These are phyloP conservation scores for Entonaema liquescens DNA, from an alignment of 495 filamentous ascomycete genomes.

Conservation along the genomic window DNA sequence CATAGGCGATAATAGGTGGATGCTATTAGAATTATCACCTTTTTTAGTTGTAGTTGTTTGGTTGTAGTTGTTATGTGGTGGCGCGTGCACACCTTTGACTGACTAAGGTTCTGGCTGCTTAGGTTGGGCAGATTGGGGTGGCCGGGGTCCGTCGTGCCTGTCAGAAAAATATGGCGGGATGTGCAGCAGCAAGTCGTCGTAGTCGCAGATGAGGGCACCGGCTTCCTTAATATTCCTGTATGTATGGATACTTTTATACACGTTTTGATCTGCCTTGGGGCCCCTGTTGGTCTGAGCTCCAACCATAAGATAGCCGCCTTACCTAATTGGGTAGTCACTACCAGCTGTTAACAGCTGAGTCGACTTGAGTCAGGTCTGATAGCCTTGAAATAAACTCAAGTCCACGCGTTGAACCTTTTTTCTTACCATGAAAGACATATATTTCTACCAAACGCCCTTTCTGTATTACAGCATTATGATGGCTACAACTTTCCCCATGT, in stretches of 20 bases:
- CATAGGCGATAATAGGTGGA: constrained; percentile 12
- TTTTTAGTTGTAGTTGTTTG: not conserved
- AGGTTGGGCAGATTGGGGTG: constrained; percentile 21
- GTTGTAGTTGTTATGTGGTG: constrained; percentile 1
- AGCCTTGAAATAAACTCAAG: constrained; percentile 37
- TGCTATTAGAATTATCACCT: constrained; percentile 5
- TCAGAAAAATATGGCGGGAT: constrained; percentile 40
- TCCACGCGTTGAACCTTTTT: constrained; percentile 34
- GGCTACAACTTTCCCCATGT: constrained; percentile 4
- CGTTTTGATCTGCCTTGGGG: constrained; percentile 41
- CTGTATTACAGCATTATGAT: constrained; percentile 38
- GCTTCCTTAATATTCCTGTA: constrained; percentile 45
- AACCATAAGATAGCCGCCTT: constrained; percentile 22
- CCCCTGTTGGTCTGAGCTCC: constrained; percentile 40
- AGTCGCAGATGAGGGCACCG: constrained; percentile 44
- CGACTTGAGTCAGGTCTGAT: constrained; percentile 32
- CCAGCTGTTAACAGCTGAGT: constrained; percentile 26
- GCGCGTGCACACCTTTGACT: constrained; percentile 28
- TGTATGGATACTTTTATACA: constrained; percentile 45
- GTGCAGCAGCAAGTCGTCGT: constrained; percentile 40
- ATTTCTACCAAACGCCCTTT: constrained; percentile 7
- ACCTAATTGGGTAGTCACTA: constrained; percentile 27
- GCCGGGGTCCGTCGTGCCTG: constrained; percentile 35
- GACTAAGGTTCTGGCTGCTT: constrained; percentile 19
- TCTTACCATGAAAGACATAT: constrained; percentile 12